Base-by-base conservation (phyloP, 768 basidiomycete species). In the Russula olivacea region DNA sequence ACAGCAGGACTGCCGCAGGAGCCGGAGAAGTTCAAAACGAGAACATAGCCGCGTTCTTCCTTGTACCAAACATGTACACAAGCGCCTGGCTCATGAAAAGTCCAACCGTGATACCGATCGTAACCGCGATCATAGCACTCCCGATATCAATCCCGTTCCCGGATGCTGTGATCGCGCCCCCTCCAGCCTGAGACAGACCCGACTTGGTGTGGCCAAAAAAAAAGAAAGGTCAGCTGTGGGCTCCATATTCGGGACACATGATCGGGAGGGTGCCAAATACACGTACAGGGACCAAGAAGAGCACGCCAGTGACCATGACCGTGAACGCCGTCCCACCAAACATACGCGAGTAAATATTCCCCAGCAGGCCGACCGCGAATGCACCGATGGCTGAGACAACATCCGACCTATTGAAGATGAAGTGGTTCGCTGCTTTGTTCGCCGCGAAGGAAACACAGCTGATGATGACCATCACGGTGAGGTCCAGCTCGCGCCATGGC, bases 311-410 rank as follows among this genome's bases (percentile, higher is more conserved):
- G 45, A 93, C 89, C 92, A 94, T 94, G 2, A 86, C 86, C 11
- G 91, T 91, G 74, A 93, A 93, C 21, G 91, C 91, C 4, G 91
- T 93, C 9, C 91, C 91, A 9, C 87, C 82, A 81, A 89, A 86
- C 71, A 83, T 83, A 51, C 91, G 80, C 45, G 91, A 92, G 72
- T 92, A 92, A 1, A 88, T 73, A 69, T 92, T 92, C 3, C 90
- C 91, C 21, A 91, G 75, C 32, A 91, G 66, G 23, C 90, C 89
- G 21, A 90, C 85, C 1, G 86, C 88, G 67, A 91, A 91, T 19
- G 91, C 89, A 0, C 91, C 91, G 69, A 93, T 89, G 11, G 89
- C 88, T 58, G 88, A 89, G 19, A 91, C 90, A 50, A 93, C 77
- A 68, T 93, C 91, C 5, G 88, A 88, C 17, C 88, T 86, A 72